Conservation (phyloP, 2,329 filamentous ascomycete genomes). For the Chalaropsis thielavioides region DNA sequence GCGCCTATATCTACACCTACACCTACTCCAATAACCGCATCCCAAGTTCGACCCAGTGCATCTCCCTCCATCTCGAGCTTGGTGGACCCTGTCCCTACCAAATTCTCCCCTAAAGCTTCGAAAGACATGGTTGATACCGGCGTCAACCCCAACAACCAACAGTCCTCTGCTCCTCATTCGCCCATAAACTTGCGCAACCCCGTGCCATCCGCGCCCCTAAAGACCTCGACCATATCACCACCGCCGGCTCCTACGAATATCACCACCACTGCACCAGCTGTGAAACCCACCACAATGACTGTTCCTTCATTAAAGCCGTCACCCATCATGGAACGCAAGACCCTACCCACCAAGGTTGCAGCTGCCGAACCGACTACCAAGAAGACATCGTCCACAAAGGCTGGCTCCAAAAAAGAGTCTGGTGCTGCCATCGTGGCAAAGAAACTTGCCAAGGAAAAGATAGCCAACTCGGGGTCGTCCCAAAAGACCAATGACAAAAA, state of each 20-base stretch:
- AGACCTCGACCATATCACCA: conserved; percentile 21
- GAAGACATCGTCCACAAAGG: conserved; percentile 25
- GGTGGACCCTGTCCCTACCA: conserved; percentile 48
- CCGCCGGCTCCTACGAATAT: neutral
- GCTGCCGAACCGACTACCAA: conserved; percentile 1
- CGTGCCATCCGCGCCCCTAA: conserved; percentile 24
- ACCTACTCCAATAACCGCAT: conserved; percentile 14
- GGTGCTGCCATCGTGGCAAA: conserved; percentile 23
- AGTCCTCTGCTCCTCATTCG: neutral
- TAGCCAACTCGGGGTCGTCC: conserved; percentile 31
- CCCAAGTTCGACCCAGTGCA: conserved; percentile 56
- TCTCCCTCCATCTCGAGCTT: conserved; percentile 87
- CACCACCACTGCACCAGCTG: neutral
- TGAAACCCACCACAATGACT: conserved; percentile 8
- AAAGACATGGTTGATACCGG: neutral
- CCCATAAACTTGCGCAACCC: neutral
- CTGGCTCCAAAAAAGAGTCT: conserved; percentile 35
- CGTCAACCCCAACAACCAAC: neutral
- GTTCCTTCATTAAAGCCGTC: conserved; percentile 17
- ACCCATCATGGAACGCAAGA: conserved; percentile 16
- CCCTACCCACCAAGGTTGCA: conserved; percentile 8
- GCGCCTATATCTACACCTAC: conserved; percentile 11
- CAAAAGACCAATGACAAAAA: conserved; percentile 40
- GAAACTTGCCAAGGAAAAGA: conserved; percentile 20
- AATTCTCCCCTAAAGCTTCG: conserved; percentile 25